These are phyloP conservation scores for Plasmodium fragile DNA, from an alignment of 169 alveolate species.

Conservation along the genomic window DNA sequence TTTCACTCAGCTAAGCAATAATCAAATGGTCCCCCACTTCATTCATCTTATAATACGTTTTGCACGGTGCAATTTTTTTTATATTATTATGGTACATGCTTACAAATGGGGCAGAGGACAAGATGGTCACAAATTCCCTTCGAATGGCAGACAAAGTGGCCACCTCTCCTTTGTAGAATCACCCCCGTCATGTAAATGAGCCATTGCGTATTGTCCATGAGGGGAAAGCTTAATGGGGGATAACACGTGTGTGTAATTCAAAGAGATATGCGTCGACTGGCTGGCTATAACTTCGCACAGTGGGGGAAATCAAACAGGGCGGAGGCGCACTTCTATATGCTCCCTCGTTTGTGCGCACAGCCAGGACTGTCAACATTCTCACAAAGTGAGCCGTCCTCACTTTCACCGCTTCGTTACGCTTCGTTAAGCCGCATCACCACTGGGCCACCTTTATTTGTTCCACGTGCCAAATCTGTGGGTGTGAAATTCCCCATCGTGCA, in stretches of 20 bases:
- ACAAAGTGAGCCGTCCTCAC: neutral
- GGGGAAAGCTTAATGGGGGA: neutral
- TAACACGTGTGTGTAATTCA: neutral
- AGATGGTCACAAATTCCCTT: neutral
- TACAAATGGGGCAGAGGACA: neutral
- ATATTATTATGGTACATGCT: neutral
- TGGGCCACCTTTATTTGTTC: neutral
- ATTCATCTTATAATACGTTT: neutral
- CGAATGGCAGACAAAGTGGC: neutral
- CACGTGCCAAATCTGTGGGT: neutral
- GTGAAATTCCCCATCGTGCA: neutral
- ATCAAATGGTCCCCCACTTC: neutral
- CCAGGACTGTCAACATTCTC: neutral
- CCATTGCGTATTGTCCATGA: neutral
- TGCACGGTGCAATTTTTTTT: neutral
- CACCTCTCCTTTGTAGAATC: neutral
- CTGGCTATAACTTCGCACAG: neutral
- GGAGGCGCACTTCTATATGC: neutral
- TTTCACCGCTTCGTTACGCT: neutral
- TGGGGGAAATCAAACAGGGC: neutral
- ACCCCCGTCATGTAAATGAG: neutral
- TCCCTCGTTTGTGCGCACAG: neutral
- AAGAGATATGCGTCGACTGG: neutral
- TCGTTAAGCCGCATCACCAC: neutral
- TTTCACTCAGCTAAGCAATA: neutral